phyloP scores from a whole-genome alignment of 2,329 filamentous ascomycete species.

The Pseudogymnoascus sp. region DNA sequence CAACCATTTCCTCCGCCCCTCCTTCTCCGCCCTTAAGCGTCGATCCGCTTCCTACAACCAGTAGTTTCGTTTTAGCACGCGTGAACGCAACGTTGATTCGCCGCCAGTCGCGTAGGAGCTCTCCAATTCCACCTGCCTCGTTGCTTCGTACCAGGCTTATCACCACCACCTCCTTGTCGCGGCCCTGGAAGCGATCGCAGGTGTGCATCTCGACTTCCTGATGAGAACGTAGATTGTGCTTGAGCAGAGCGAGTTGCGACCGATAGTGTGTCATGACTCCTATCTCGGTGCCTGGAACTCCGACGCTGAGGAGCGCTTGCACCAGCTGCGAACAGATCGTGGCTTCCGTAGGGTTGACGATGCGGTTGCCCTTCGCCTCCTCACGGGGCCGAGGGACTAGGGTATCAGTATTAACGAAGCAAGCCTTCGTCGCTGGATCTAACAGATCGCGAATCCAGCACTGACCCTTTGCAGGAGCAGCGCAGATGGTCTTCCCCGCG shows the following conservation, averaged over 20 bases:
- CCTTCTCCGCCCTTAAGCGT: conserved; percentile 62
- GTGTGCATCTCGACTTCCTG: conserved; percentile 86
- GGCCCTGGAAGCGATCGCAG: conserved; percentile 91
- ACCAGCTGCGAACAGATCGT: conserved; percentile 74
- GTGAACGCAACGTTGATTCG: conserved; percentile 95
- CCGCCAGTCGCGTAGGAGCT: conserved; percentile 84
- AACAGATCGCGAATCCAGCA: conserved; percentile 78
- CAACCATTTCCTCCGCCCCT: conserved; percentile 66
- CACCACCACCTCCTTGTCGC: conserved; percentile 90
- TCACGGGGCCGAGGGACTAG: conserved; percentile 61
- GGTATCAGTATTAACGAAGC: conserved; percentile 83
- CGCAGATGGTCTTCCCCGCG: conserved; percentile 49
- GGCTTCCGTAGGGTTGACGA: conserved; percentile 82
- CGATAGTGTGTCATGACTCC: conserved; percentile 97
- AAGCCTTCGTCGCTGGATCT: conserved; percentile 64
- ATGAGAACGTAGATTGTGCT: conserved; percentile 58
- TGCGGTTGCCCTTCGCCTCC: conserved; percentile 72
- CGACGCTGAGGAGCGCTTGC: conserved; percentile 66
- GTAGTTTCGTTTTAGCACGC: conserved; percentile 81
- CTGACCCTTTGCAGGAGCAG: conserved; percentile 33
- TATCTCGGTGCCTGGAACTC: conserved; percentile 69
- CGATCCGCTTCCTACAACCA: conserved; percentile 75
- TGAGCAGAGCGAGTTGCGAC: conserved; percentile 78
- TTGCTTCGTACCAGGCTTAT: conserved; percentile 86
- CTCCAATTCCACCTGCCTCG: conserved; percentile 74